Evolutionary conservation across 208 protist genomes (phyloP), one percentile per base, ranked within the genome.

Genomic region (Acanthamoeba sp.): DNA sequence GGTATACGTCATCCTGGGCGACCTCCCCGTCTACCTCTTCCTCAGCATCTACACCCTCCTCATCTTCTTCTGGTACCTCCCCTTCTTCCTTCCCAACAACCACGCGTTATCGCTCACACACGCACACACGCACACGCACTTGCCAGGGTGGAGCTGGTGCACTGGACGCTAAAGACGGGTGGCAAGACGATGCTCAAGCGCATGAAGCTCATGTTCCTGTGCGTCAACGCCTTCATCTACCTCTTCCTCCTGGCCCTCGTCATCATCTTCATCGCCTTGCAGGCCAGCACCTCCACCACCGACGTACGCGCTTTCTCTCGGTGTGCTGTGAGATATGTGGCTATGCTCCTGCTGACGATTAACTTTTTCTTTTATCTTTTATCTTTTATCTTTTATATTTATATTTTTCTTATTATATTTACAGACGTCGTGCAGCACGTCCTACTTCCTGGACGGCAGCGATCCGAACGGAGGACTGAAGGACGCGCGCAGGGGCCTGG

Each of bases 141-240:
- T n/a, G n/a, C n/a, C n/a, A 85, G 76, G 76, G 76, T 85, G 9
- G 76, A 85, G 76, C 76, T 85, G 76, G 76, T 85, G 27, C 76
- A 85, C n/a, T 85, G 76, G 76, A 36, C 76, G 6, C 48, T 85
- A 45, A 85, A 85, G 76, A 38, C 5, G 69, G 22, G 27, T 14
- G 76, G 76, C 7, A 16, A 5, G 27, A 85, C 20, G 1, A 57
- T 38, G 48, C 76, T 85, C 42, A 85, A 85, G 76, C 38, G 76
- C 10, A 85, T 85, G 76, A 85, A 85, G 45, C 4, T 85, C 45
- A 85, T 85, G 76, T 85, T 85, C 29, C 42, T 59, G 27, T n/a
- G 34, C n/a, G 76, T 85, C 42, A 85, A 85, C 22, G 76, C 76
- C 12, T 85, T 85, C 42, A 18, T 85, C 76, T 85, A 85, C 48